Evolutionary conservation across 2,329 filamentous ascomycete genomes (phyloP).

Genomic region (Fusarium domesticum): DNA sequence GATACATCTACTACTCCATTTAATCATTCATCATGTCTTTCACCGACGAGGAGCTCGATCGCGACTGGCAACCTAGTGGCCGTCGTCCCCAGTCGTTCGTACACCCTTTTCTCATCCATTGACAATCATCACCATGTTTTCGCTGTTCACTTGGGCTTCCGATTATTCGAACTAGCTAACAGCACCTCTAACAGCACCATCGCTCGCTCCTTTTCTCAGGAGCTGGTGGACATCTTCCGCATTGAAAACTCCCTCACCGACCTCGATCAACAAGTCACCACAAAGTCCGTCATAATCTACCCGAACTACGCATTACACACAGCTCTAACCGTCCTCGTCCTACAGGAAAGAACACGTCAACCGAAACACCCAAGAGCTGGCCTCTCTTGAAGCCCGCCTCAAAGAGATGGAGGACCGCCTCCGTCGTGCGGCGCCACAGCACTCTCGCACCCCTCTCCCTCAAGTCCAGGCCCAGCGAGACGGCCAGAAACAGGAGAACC

Average conservation of each 20-base stretch:
- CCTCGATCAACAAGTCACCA: constrained; percentile 70
- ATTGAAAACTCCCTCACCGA: constrained; percentile 75
- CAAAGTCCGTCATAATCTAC: constrained; percentile 62
- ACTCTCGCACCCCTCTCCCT: constrained; percentile 20
- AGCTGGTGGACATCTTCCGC: constrained; percentile 85
- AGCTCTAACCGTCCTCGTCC: constrained; percentile 11
- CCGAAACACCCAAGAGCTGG: constrained; percentile 73
- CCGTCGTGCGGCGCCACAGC: constrained; percentile 34
- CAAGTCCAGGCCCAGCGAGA: constrained; percentile 19
- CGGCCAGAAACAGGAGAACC: constrained; percentile 16
- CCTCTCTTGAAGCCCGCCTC: constrained; percentile 79
- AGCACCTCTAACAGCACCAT: constrained; percentile 60
- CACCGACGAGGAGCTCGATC: constrained; percentile 68
- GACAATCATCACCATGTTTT: constrained; percentile 6
- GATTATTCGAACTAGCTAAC: constrained; percentile 12
- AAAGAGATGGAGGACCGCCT: constrained; percentile 82
- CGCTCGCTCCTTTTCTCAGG: constrained; percentile 80
- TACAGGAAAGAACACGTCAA: constrained; percentile 75
- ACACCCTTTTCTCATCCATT: constrained; percentile 55
- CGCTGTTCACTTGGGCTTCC: neutral
- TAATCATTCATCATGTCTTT: constrained; percentile 28
- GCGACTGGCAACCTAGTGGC: constrained; percentile 76
- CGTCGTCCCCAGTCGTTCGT: constrained; percentile 81
- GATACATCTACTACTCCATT: neutral
- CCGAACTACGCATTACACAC: constrained; percentile 4